Conservation (phyloP, 148 eudicot species). For the Salicornia ramosissima region DNA sequence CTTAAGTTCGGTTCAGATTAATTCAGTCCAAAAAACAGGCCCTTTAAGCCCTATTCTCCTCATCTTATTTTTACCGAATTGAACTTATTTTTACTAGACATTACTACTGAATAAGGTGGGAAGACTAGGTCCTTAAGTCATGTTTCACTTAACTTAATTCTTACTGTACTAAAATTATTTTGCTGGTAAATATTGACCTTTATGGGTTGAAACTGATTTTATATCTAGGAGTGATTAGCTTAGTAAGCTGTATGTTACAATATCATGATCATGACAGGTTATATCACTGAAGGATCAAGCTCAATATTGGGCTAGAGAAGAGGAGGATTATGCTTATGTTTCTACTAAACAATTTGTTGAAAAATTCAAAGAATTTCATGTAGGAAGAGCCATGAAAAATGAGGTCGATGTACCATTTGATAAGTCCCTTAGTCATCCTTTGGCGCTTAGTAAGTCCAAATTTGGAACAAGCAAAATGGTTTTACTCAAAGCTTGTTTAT, state of each 20-base stretch:
- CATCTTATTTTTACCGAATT: no score
- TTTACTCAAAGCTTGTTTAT: conserved; percentile 49
- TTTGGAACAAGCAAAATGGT: conserved; percentile 48
- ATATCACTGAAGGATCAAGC: conserved; percentile 41
- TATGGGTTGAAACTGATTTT: no score
- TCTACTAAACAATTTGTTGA: conserved; percentile 32
- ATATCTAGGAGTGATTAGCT: background rate
- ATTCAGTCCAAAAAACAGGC: no score
- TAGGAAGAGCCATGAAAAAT: conserved; percentile 23
- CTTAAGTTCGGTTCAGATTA: no score
- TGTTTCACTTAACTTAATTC: background rate
- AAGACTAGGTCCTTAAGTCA: no score
- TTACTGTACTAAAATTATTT: no score
- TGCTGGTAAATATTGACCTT: no score
- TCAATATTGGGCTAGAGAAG: conserved; percentile 35
- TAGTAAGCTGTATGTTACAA: background rate
- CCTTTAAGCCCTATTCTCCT: no score
- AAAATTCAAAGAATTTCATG: conserved; percentile 31
- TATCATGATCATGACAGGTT: conserved; percentile 30
- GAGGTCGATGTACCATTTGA: conserved; percentile 37
- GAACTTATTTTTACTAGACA: no score
- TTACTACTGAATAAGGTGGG: no score
- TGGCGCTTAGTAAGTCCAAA: conserved; percentile 32
- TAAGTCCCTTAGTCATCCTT: conserved; percentile 33
- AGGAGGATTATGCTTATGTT: conserved; percentile 28